Base-by-base conservation (phyloP, 1,284 basidiomycete genomes). In the Agroathelia rolfsii region DNA sequence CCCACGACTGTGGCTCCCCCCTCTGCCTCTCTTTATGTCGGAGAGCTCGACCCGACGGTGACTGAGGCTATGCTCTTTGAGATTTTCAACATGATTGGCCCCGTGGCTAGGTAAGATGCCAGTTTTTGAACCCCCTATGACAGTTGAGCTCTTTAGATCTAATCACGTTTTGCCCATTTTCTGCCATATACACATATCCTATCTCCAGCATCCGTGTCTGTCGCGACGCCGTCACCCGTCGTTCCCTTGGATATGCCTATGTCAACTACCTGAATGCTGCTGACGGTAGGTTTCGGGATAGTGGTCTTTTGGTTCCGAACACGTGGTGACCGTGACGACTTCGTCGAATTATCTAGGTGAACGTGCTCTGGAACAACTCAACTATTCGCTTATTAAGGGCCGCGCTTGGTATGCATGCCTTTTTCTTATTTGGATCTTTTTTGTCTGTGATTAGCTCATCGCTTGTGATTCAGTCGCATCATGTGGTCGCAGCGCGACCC, bases 401-500 rank as follows among this genome's bases (percentile, higher is more conserved):
- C 87, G 90, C 52, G 84, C 95, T 44, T 99, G 95, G 84, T 85
- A 48, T 47, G 71, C 59, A 2, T 17, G 15, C 25, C 9, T 9
- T 24, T 23, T 18, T 24, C 7, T 32, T 7, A 21, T 24, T 39
- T 34, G 20, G 9, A 25, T 27, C 22, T 8, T 12, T 20, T 5
- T 30, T 28, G 11, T 22, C 6, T 13, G 28, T 36, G 23, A n/a
- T 19, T 16, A 14, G 33, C 30, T 38, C 26, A 43, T 43, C 38
- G 35, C 35, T 36, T 33, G 43, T 45, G 39, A 43, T 35, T 40
- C 46, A 87, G 83, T 72, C 92, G 95, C 53, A 99, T 99, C 72
- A 99, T 99, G 95, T 97, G 95, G 93, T 97, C 93, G 53, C 94
- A 98, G 76, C 89, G 95, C 59, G 95, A 98, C 69, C 95, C 95